Percentiles rank a stretch among this genome's conserved stretches.
Evolutionary conservation across 1,139 yeast species (phyloP).

Genomic region (Nadsonia commutata): DNA sequence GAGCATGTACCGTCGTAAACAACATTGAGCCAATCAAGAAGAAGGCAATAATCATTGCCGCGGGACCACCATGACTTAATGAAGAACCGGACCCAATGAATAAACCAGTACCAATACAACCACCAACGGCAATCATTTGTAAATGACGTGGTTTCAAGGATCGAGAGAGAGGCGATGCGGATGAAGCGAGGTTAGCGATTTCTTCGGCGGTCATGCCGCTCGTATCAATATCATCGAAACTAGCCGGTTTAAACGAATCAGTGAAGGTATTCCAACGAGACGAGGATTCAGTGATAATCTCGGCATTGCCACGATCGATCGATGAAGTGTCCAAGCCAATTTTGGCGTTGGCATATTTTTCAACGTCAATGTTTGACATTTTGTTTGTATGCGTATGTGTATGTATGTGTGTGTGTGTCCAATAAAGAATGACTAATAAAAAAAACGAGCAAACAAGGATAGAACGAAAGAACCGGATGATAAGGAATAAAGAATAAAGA

Average conservation of each 20-base stretch:
- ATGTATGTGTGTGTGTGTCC: too few relatives aligned
- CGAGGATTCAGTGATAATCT: neutral
- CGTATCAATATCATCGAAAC: constrained; percentile 48
- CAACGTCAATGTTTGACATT: neutral
- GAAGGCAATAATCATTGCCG: constrained; percentile 46
- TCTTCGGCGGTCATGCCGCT: constrained; percentile 47
- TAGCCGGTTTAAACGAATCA: constrained; percentile 45
- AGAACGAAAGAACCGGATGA: too few relatives aligned
- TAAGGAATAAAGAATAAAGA: too few relatives aligned
- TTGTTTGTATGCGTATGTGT: too few relatives aligned
- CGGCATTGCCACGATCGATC: neutral
- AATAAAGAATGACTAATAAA: too few relatives aligned
- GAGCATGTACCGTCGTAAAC: constrained; percentile 40
- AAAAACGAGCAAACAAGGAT: too few relatives aligned
- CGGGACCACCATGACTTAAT: constrained; percentile 48
- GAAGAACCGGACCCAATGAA: constrained; percentile 55
- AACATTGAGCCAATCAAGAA: constrained; percentile 28
- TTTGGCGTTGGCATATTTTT: neutral
- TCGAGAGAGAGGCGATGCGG: constrained; percentile 56
- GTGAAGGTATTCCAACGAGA: constrained; percentile 3
- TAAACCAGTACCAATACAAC: constrained; percentile 66
- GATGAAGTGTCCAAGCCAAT: neutral
- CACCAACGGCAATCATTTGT: constrained; percentile 81
- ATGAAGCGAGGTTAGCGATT: constrained; percentile 49
- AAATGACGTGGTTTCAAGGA: constrained; percentile 47